These are phyloP conservation scores for Lycium barbarum DNA, from an alignment of 257 asterid species.

Conservation along the genomic window DNA sequence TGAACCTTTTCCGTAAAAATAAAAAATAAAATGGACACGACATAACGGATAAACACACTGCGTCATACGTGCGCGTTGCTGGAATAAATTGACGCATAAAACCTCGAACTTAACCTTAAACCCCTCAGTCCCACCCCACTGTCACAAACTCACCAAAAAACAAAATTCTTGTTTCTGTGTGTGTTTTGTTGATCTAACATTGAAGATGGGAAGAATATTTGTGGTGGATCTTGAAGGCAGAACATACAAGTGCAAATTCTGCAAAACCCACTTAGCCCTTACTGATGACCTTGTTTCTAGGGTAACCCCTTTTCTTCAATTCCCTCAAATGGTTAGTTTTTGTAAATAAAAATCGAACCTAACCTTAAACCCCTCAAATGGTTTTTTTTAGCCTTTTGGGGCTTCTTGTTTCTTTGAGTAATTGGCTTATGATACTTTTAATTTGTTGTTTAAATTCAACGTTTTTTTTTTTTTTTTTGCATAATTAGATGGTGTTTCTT, in stretches of 20 bases:
- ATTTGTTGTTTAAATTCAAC: background rate
- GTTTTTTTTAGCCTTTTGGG: background rate
- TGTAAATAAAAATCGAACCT: background rate
- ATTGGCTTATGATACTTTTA: background rate
- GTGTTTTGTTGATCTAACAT: background rate
- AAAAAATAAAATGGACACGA: no score
- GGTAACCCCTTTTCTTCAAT: constrained; percentile 40
- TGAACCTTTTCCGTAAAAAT: no score
- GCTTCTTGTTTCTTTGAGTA: background rate
- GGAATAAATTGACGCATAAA: no score
- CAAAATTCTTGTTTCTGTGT: background rate
- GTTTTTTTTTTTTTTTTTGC: background rate
- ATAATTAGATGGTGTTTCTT: background rate
- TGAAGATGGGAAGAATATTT: constrained; percentile 76
- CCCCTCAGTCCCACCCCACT: background rate
- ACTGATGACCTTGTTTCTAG: constrained; percentile 60
- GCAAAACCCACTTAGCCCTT: constrained; percentile 72
- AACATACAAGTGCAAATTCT: constrained; percentile 74
- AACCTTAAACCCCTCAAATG: background rate
- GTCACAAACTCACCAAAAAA: background rate
- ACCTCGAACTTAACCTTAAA: no score
- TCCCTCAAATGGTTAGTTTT: background rate
- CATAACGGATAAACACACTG: no score
- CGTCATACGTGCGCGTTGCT: no score
- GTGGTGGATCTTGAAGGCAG: constrained; percentile 73